Evolutionary conservation across 805 yeast genomes (phyloP), one percentile per base, ranked within the genome.

Genomic region (Alloascoidea hylecoeti): DNA sequence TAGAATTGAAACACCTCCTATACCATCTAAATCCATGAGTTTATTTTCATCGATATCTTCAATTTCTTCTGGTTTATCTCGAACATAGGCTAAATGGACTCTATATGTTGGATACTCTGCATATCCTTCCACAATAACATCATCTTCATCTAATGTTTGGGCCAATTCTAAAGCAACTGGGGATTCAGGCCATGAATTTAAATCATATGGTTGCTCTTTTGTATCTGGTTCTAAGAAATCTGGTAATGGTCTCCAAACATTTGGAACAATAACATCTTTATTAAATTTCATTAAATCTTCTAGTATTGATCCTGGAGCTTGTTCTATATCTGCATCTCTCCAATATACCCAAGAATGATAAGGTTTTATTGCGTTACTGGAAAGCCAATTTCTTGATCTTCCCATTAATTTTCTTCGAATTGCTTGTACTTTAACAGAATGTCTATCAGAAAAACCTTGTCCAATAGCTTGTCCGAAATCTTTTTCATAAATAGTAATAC

Each of bases 231-330:
- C 94, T 44, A 92, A 69, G 59, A 88, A 92, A 35, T 77, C 79
- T 2, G 98, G 98, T 44, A 92, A 66, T 2, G 97, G 98, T 49
- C 98, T 70, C 98, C 98, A 92, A 19, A 92, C 96, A 51, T 92
- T 81, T 15, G 92, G 94, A 6, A 81, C 94, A 55, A 82, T 65
- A 13, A 82, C 80, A 50, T 82, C 94, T 51, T 66, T 77, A 45
- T 71, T 69, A 44, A 63, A 64, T 44, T 69, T 66, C 89, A 82
- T 81, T 58, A 82, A 61, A 49, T 70, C 77, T 55, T 82, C 76
- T 43, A 82, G 71, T 36, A 82, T 78, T 33, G 77, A 66, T 4
- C 84, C 85, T 0, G 89, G 88, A 46, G 82, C 75, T n/a, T 80
- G 65, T 50, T 82, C 94, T 37, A 82, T 75, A 51, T 82, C 94